Evolutionary conservation across 371 early-diverging fungal genomes (phyloP).

Genomic region (Apophysomyces elegans): DNA sequence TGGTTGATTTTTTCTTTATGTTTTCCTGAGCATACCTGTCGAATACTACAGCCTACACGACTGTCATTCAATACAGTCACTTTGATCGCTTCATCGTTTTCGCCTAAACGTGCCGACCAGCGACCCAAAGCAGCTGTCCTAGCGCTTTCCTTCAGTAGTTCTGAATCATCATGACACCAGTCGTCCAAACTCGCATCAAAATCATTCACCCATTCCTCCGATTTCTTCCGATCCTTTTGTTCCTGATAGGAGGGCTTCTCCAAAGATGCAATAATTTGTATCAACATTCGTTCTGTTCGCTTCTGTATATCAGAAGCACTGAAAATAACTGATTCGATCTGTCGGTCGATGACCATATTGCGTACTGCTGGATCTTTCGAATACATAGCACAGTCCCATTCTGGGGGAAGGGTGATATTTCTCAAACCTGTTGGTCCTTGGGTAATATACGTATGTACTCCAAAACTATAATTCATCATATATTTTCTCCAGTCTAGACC

Average conservation of each 20-base stretch:
- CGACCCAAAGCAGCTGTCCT: slow-evolving; percentile 38
- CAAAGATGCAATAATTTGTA: slow-evolving; percentile 34
- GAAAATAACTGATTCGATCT: slow-evolving; percentile 49
- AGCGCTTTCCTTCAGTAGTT: slow-evolving; percentile 38
- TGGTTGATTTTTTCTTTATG: too few species aligned
- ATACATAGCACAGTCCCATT: slow-evolving; percentile 52
- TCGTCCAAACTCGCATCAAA: slow-evolving; percentile 58
- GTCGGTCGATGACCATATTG: slow-evolving; percentile 42
- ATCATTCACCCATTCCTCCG: slow-evolving; percentile 55
- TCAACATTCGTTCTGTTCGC: slow-evolving; percentile 49
- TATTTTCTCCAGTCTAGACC: slow-evolving; percentile 45
- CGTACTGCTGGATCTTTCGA: slow-evolving; percentile 30
- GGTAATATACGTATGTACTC: slow-evolving; percentile 43
- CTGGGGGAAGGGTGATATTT: slow-evolving; percentile 37
- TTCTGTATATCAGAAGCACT: slow-evolving; percentile 51
- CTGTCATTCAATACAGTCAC: slow-evolving; percentile 50
- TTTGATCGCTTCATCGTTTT: slow-evolving; percentile 48
- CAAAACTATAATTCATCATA: slow-evolving; percentile 48
- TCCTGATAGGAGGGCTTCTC: slow-evolving; percentile 41
- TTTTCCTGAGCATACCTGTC: slow-evolving; percentile 28
- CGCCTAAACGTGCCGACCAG: slow-evolving; percentile 40
- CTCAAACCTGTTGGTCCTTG: slow-evolving; percentile 36
- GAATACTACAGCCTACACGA: slow-evolving; percentile 44
- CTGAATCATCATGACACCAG: slow-evolving; percentile 58
- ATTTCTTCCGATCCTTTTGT: slow-evolving; percentile 34